A percentile compares a stretch with the other conserved stretches of the same genome.
Evolutionary conservation across 345 rosid genomes (phyloP).

Genomic region (Hypericum androsaemum): DNA sequence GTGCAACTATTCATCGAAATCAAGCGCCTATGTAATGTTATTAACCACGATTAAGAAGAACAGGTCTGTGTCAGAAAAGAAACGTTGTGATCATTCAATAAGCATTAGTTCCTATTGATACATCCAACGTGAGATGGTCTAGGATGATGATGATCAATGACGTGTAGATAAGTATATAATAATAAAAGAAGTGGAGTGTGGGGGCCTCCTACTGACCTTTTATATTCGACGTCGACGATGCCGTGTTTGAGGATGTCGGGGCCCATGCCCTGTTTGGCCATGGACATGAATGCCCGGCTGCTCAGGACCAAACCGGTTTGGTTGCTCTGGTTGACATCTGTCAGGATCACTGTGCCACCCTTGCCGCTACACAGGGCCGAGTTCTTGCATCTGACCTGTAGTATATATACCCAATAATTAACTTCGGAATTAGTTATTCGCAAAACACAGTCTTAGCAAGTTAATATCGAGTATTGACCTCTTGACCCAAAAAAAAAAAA

Average conservation of each 20-base stretch:
- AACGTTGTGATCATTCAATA: too few relatives aligned
- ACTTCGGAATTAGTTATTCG: neutral
- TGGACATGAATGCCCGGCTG: slow-evolving; percentile 68
- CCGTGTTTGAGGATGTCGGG: slow-evolving; percentile 44
- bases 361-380: slow-evolving; percentile 35
- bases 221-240: slow-evolving; percentile 58
- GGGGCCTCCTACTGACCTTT: too few relatives aligned
- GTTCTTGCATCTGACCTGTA: slow-evolving; percentile 78
- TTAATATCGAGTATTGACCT: too few relatives aligned
- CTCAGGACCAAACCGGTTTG: slow-evolving; percentile 70
- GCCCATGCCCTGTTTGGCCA: slow-evolving; percentile 56
- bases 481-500: neutral
- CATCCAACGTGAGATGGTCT: too few relatives aligned
- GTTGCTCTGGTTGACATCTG: slow-evolving; percentile 59
- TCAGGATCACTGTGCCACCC: slow-evolving; percentile 60
- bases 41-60: too few relatives aligned
- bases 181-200: too few relatives aligned
- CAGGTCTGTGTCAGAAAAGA: too few relatives aligned
- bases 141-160: too few relatives aligned
- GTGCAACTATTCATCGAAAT: too few relatives aligned
- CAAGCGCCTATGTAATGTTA: too few relatives aligned
- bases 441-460: neutral
- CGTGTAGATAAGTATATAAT: too few relatives aligned
- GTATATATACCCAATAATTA: neutral
- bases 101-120: too few relatives aligned